A percentile compares a stretch with the other conserved stretches of the same genome.
Evolutionary conservation across 2,329 filamentous ascomycete genomes (phyloP).

Genomic region (Mycocentrospora acerina): DNA sequence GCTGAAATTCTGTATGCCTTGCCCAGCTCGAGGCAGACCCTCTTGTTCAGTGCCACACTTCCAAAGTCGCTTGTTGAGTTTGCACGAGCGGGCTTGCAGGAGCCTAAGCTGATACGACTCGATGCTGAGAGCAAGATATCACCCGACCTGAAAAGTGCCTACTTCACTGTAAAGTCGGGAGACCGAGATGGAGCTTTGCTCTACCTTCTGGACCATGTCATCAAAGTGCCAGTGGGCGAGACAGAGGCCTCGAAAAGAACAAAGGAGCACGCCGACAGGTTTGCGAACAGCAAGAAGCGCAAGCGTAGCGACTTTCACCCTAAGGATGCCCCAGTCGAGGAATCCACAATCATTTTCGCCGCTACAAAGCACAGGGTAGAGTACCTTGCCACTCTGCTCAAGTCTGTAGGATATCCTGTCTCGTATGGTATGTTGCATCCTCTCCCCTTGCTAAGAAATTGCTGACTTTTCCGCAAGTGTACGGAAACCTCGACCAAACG

Average conservation of each 20-base stretch:
- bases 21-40: conserved; percentile 79
- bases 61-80: conserved; percentile 96
- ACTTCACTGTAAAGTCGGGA: conserved; percentile 87
- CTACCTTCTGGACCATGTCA: conserved; percentile 86
- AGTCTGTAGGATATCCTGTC: conserved; percentile 78
- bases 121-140: conserved; percentile 96
- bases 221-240: conserved; percentile 78
- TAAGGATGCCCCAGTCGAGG: conserved; percentile 74
- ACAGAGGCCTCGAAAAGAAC: conserved; percentile 54
- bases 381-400: conserved; percentile 81
- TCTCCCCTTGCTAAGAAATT: background rate
- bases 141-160: conserved; percentile 90
- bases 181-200: conserved; percentile 94
- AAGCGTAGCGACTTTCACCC: conserved; percentile 62
- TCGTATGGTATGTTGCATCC: conserved; percentile 61
- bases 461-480: conserved; percentile 55
- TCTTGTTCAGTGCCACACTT: conserved; percentile 93
- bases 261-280: conserved; percentile 48
- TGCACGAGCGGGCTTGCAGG: conserved; percentile 86
- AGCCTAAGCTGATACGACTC: conserved; percentile 84
- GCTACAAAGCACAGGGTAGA: conserved; percentile 98
- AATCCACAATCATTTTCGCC: conserved; percentile 93
- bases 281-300: conserved; percentile 66
- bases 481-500: conserved; percentile 91
- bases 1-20: conserved; percentile 90